Conservation (phyloP, 2,329 filamentous ascomycete genomes). For the Pseudodiploospora longispora region DNA sequence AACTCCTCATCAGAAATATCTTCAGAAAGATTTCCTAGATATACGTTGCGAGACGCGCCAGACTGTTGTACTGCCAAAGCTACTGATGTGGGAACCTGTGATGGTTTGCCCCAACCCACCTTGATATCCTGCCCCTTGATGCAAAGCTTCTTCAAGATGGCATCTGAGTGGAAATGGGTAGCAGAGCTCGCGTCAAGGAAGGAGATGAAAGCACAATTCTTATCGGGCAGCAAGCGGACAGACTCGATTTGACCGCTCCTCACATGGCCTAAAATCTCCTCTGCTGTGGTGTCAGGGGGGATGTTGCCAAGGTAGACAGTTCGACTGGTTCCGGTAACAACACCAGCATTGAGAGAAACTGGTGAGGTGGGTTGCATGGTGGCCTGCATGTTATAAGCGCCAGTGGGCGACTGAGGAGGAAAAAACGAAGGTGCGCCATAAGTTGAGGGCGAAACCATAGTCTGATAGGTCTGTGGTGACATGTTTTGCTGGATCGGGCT, state of each 20-base stretch:
- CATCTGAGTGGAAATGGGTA: constrained; percentile 98
- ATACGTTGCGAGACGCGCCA: constrained; percentile 92
- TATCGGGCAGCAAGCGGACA: constrained; percentile 91
- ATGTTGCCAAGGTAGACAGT: constrained; percentile 98
- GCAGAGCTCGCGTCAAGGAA: constrained; percentile 97
- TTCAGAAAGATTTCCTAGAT: constrained; percentile 86
- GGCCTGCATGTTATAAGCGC: constrained; percentile 54
- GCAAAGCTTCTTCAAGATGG: constrained; percentile 97
- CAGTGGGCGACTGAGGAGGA: constrained; percentile 81
- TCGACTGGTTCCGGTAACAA: constrained; percentile 84
- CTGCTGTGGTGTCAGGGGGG: constrained; percentile 90
- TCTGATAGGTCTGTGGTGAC: constrained; percentile 76
- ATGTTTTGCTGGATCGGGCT: constrained; percentile 72
- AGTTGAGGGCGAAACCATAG: constrained; percentile 76
- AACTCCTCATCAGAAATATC: constrained; percentile 87
- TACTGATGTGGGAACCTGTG: constrained; percentile 93
- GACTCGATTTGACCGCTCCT: constrained; percentile 98
- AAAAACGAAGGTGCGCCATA: constrained; percentile 77
- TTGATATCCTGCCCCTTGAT: constrained; percentile 99
- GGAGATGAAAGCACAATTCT: constrained; percentile 99
- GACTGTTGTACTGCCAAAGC: constrained; percentile 97
- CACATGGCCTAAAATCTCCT: constrained; percentile 94
- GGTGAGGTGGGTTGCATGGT: constrained; percentile 61
- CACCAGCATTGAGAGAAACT: constrained; percentile 66
- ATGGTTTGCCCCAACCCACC: constrained; percentile 98